These are phyloP conservation scores for Phytophthora sp. DNA, from an alignment of 352 stramenopile species.

Conservation along the genomic window DNA sequence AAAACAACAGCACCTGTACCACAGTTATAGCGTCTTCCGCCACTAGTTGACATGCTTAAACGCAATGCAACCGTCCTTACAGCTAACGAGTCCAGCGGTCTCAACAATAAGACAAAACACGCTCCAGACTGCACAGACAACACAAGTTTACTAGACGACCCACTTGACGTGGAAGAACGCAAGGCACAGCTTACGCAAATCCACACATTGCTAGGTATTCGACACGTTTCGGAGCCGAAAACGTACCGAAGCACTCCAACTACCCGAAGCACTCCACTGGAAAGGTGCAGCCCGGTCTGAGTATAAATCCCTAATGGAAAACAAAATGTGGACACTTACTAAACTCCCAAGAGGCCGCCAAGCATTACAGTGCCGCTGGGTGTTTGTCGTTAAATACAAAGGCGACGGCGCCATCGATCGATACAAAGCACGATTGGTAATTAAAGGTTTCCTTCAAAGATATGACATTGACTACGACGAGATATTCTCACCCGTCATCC, in stretches of 20 bases:
- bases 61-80: too few relatives aligned
- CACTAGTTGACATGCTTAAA: too few relatives aligned
- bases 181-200: neutral
- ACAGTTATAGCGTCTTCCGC: neutral
- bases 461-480: neutral
- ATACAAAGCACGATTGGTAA: slow-evolving; percentile 16
- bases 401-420: slow-evolving; percentile 13
- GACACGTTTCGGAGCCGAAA: slow-evolving; percentile 16
- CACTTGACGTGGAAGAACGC: slow-evolving; percentile 3
- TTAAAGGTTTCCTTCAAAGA: slow-evolving; percentile 18
- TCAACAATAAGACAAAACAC: too few relatives aligned
- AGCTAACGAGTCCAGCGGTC: too few relatives aligned
- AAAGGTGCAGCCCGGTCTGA: neutral
- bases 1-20: neutral
- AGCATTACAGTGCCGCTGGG: neutral
- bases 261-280: slow-evolving; percentile 9
- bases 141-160: neutral
- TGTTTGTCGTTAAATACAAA: slow-evolving; percentile 28
- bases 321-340: slow-evolving; percentile 16
- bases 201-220: slow-evolving; percentile 11
- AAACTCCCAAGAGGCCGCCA: neutral
- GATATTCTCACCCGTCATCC: neutral
- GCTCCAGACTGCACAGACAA: neutral
- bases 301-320: slow-evolving; percentile 17
- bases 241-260: slow-evolving; percentile 6